Evolutionary conservation across 768 basidiomycete species (phyloP).

Genomic region (Xanthoconium purpureum): DNA sequence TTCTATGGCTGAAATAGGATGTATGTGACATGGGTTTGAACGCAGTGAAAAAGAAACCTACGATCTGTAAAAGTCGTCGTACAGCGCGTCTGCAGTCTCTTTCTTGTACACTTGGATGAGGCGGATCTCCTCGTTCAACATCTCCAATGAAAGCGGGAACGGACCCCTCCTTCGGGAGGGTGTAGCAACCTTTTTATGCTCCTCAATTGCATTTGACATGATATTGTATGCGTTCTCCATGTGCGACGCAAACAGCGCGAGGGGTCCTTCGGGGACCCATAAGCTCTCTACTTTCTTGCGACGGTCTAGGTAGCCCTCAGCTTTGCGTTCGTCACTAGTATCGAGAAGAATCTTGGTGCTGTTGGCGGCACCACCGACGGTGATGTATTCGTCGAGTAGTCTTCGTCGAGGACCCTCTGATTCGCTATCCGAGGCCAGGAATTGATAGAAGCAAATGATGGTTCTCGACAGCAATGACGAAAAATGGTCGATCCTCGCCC

Average conservation of each 20-base stretch:
- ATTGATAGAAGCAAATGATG: slow-evolving; percentile 28
- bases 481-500: slow-evolving; percentile 23
- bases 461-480: slow-evolving; percentile 19
- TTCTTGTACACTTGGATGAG: slow-evolving; percentile 22
- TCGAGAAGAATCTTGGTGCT: slow-evolving; percentile 26
- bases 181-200: slow-evolving; percentile 15
- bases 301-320: slow-evolving; percentile 20
- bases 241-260: slow-evolving; percentile 19
- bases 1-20: slow-evolving; percentile 11
- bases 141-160: slow-evolving; percentile 24
- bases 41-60: not conserved
- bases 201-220: slow-evolving; percentile 23
- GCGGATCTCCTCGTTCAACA: slow-evolving; percentile 22
- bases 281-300: slow-evolving; percentile 19
- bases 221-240: slow-evolving; percentile 17
- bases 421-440: slow-evolving; percentile 25
- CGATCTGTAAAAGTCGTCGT: slow-evolving; percentile 22
- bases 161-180: slow-evolving; percentile 11
- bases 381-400: slow-evolving; percentile 28
- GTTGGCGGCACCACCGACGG: slow-evolving; percentile 25
- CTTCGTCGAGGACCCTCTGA: slow-evolving; percentile 21
- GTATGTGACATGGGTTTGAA: not conserved
- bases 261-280: slow-evolving; percentile 16
- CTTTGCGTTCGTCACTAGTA: slow-evolving; percentile 20
- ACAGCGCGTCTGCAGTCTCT: slow-evolving; percentile 12